Percentiles rank a stretch among this genome's conserved stretches.
Conservation (phyloP, 1,139 yeast species). For the Magnusiomyces suaveolens region DNA sequence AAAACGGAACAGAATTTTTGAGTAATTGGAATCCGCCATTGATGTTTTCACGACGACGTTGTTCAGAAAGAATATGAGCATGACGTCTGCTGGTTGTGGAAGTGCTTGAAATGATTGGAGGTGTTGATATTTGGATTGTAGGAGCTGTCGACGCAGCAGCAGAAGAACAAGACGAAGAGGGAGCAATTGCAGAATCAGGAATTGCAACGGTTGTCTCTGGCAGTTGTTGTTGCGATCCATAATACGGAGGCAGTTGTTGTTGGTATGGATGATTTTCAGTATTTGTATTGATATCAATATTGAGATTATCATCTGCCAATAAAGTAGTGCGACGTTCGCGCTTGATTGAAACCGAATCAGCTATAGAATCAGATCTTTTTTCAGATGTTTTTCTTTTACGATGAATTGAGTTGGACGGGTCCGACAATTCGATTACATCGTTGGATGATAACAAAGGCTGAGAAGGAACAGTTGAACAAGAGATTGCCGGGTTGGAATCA, state of each 20-base stretch:
- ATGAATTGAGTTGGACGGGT: not conserved
- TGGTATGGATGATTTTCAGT: not conserved
- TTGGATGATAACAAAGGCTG: not conserved
- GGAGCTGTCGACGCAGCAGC: not conserved
- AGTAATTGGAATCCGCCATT: conserved; percentile 38
- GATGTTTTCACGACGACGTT: conserved; percentile 38
- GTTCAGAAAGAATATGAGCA: conserved; percentile 39
- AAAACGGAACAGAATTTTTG: conserved; percentile 34
- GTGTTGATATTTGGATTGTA: not conserved
- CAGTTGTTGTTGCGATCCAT: no score
- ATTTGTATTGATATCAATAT: conserved; percentile 7
- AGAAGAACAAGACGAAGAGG: conserved; percentile 1
- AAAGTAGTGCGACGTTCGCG: not conserved
- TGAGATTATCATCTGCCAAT: not conserved
- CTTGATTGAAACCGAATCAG: not conserved
- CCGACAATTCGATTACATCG: not conserved
- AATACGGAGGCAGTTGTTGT: not conserved
- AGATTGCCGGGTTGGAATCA: not conserved
- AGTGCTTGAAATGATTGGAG: conserved; percentile 15
- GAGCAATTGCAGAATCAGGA: no score
- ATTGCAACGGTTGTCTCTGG: no score
- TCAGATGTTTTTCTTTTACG: not conserved
- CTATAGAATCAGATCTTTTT: not conserved
- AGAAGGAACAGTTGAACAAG: not conserved
- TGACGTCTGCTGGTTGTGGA: conserved; percentile 25